These are phyloP conservation scores for Candida adriatica DNA, from an alignment of 805 yeast genomes.

Conservation along the genomic window DNA sequence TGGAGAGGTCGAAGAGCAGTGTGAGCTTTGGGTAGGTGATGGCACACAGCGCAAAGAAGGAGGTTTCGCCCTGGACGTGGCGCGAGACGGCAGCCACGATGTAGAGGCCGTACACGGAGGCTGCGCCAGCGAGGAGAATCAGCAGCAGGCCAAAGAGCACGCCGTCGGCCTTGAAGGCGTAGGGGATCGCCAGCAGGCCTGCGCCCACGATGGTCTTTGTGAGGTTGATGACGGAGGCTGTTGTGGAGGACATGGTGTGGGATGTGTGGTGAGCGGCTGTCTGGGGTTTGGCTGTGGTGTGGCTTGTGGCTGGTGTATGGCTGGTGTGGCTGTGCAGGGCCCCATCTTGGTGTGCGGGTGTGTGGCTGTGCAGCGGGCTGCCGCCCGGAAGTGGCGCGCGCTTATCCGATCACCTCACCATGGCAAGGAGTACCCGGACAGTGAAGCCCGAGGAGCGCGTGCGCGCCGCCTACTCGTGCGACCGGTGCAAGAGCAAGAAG, in stretches of 20 bases:
- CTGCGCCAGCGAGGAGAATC: conserved; percentile 52
- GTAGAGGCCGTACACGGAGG: conserved; percentile 63
- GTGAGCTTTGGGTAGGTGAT: conserved; percentile 67
- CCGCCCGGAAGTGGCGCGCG: too few relatives aligned
- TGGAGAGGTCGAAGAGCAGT: conserved; percentile 66
- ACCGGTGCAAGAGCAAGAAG: conserved; percentile 38
- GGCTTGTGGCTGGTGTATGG: too few relatives aligned
- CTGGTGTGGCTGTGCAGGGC: too few relatives aligned
- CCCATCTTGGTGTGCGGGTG: too few relatives aligned
- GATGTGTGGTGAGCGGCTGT: too few relatives aligned
- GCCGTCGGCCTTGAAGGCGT: conserved; percentile 64
- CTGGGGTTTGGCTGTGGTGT: too few relatives aligned
- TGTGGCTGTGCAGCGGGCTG: too few relatives aligned
- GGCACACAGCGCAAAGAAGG: conserved; percentile 65
- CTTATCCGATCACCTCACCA: too few relatives aligned
- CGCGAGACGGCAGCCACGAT: conserved; percentile 54
- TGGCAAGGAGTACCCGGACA: conserved; percentile 25
- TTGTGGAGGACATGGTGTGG: conserved; percentile 22
- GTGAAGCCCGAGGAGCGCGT: conserved; percentile 33
- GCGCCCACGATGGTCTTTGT: conserved; percentile 79
- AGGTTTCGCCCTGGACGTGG: conserved; percentile 48
- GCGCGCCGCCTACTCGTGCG: conserved; percentile 39
- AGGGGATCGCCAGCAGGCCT: conserved; percentile 72
- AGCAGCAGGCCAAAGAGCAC: conserved; percentile 48
- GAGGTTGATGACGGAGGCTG: conserved; percentile 58